phyloP scores from a whole-genome alignment of 805 yeast species.

The Metschnikowia amazonensis region DNA sequence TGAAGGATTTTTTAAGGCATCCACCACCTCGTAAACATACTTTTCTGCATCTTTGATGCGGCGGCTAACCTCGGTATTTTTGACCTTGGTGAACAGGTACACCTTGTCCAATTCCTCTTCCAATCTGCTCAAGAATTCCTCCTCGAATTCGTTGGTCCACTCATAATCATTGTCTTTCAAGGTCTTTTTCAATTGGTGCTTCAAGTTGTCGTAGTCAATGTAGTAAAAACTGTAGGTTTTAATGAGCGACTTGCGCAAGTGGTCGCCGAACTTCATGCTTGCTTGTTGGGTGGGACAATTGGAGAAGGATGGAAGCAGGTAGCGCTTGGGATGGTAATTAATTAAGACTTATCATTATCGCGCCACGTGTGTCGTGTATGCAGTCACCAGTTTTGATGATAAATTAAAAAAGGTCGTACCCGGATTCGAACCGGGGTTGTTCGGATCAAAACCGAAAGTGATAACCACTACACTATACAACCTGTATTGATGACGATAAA shows the following conservation, averaged over 20 bases:
- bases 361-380: conserved; percentile 5
- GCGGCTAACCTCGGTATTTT: conserved; percentile 79
- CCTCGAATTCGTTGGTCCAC: conserved; percentile 82
- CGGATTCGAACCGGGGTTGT: conserved; percentile 85
- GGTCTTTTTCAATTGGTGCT: conserved; percentile 71
- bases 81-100: conserved; percentile 83
- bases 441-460: conserved; percentile 80
- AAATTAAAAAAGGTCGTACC: conserved; percentile 56
- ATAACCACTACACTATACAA: conserved; percentile 76
- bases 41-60: conserved; percentile 79
- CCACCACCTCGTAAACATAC: conserved; percentile 64
- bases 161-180: conserved; percentile 49
- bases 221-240: conserved; percentile 89
- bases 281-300: background rate
- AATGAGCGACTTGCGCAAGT: conserved; percentile 80
- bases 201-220: conserved; percentile 86
- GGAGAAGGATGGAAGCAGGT: background rate
- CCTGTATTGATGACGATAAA: conserved; percentile 23
- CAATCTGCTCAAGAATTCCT: conserved; percentile 66
- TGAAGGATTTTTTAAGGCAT: conserved; percentile 43
- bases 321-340: conserved; percentile 1
- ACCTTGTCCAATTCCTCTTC: conserved; percentile 91
- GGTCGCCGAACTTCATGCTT: conserved; percentile 92
- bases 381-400: background rate
- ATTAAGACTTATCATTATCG: conserved; percentile 1